phyloP scores from a whole-genome alignment of 2,329 filamentous ascomycete species.

The Madurella mycetomatis region DNA sequence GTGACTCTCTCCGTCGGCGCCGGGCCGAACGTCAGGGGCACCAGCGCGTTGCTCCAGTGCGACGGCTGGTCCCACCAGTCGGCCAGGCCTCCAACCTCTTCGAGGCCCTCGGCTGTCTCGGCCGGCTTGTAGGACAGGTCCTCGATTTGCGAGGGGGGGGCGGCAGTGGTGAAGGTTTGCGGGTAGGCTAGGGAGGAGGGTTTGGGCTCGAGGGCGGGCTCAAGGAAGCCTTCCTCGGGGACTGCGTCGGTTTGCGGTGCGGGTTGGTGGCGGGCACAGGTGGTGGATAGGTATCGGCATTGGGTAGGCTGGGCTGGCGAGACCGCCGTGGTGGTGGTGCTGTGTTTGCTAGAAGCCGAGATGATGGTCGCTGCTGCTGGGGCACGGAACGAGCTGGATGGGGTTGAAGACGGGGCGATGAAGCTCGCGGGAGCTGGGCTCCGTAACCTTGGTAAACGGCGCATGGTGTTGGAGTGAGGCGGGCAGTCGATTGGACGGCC shows the following conservation, averaged over 20 bases:
- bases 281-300: conserved; percentile 20
- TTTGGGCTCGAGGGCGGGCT: conserved; percentile 5
- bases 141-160: conserved; percentile 27
- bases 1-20: conserved; percentile 35
- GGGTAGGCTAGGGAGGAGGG: conserved; percentile 27
- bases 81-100: conserved; percentile 43
- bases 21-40: conserved; percentile 42
- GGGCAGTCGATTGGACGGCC: conserved; percentile 6
- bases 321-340: not conserved
- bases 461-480: conserved; percentile 17
- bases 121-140: conserved; percentile 46
- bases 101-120: conserved; percentile 40
- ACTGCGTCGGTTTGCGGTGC: not conserved
- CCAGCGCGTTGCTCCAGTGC: conserved; percentile 44
- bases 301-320: conserved; percentile 5
- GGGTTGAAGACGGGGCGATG: conserved; percentile 11
- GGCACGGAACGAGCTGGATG: conserved; percentile 14
- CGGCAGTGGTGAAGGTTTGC: conserved; percentile 24
- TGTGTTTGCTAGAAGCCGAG: not conserved
- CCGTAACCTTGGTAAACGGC: conserved; percentile 25
- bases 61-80: conserved; percentile 52
- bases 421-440: conserved; percentile 16
- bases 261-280: not conserved
- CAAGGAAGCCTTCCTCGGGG: conserved; percentile 6
- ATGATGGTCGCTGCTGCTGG: conserved; percentile 5